A percentile compares a stretch with the other conserved stretches of the same genome.
Conservation (phyloP, 2,329 filamentous ascomycete genomes). For the Beauveria bassiana region DNA sequence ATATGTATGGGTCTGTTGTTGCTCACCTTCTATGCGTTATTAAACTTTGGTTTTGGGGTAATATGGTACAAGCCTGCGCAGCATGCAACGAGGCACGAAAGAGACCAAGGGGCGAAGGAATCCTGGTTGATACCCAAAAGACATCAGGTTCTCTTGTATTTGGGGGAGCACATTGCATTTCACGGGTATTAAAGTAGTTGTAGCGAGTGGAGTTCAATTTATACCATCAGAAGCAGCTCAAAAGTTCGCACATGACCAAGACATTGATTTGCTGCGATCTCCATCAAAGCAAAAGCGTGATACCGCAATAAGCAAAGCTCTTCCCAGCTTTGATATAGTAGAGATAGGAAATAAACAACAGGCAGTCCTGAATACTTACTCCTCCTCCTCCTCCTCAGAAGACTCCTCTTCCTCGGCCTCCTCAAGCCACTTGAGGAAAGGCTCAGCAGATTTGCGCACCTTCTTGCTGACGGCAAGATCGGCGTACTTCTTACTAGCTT, state of each 20-base stretch:
- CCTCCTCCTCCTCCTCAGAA: slow-evolving; percentile 41
- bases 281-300: background rate
- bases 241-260: background rate
- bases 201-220: background rate
- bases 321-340: background rate
- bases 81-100: background rate
- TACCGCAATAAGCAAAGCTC: background rate
- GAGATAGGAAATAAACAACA: background rate
- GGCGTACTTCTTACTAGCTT: slow-evolving; percentile 98
- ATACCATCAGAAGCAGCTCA: background rate
- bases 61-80: background rate
- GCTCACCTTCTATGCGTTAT: background rate
- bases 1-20: background rate
- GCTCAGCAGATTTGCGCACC: slow-evolving; percentile 88
- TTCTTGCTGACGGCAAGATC: slow-evolving; percentile 85
- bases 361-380: slow-evolving; percentile 5
- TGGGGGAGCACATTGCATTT: background rate
- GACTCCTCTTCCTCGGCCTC: slow-evolving; percentile 71
- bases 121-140: background rate
- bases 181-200: background rate
- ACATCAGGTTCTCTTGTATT: background rate
- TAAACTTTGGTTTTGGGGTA: background rate
- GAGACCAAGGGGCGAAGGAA: background rate
- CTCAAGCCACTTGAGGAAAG: slow-evolving; percentile 90
- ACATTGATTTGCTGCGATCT: slow-evolving; percentile 8